phyloP scores from a whole-genome alignment of 2,329 filamentous ascomycete species.

The Aspergillus intermedius region DNA sequence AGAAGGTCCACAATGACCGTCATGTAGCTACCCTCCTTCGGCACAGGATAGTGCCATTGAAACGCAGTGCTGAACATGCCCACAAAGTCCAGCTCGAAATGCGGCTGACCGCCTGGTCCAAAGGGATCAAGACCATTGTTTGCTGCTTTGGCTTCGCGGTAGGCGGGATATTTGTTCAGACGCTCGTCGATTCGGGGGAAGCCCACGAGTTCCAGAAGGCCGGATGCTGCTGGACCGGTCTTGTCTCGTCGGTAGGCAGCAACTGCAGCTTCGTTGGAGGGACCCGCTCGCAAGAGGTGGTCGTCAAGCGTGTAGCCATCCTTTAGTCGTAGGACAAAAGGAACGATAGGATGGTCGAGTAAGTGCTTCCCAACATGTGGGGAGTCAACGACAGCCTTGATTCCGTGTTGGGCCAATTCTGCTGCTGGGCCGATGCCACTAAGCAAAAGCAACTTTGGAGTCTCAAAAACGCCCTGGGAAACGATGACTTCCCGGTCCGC shows the following conservation, averaged over 20 bases:
- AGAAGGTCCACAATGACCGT: conserved; percentile 52
- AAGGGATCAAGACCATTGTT: conserved; percentile 48
- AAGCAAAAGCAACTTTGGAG: conserved; percentile 47
- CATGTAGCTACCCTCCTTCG: conserved; percentile 44
- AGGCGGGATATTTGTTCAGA: conserved; percentile 45
- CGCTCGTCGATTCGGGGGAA: conserved; percentile 55
- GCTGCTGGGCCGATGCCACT: conserved; percentile 41
- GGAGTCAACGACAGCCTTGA: conserved; percentile 26
- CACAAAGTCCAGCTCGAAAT: conserved; percentile 59
- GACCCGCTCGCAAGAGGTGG: conserved; percentile 33
- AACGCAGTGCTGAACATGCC: conserved; percentile 50
- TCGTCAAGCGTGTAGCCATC: conserved; percentile 38
- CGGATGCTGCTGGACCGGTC: conserved; percentile 38
- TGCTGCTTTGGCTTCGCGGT: conserved; percentile 37
- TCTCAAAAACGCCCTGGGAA: conserved; percentile 47
- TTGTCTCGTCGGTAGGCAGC: conserved; percentile 33
- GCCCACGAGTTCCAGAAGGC: conserved; percentile 48
- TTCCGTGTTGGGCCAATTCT: conserved; percentile 31
- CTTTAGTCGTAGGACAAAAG: conserved; percentile 38
- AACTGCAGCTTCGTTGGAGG: conserved; percentile 26
- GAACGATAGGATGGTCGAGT: conserved; percentile 36
- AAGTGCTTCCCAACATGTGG: conserved; percentile 27
- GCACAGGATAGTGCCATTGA: conserved; percentile 44
- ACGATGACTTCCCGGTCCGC: conserved; percentile 46
- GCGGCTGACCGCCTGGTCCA: conserved; percentile 51